These are phyloP conservation scores for Aspergillus egyptiacus DNA, from an alignment of 495 filamentous ascomycete genomes.

Conservation along the genomic window DNA sequence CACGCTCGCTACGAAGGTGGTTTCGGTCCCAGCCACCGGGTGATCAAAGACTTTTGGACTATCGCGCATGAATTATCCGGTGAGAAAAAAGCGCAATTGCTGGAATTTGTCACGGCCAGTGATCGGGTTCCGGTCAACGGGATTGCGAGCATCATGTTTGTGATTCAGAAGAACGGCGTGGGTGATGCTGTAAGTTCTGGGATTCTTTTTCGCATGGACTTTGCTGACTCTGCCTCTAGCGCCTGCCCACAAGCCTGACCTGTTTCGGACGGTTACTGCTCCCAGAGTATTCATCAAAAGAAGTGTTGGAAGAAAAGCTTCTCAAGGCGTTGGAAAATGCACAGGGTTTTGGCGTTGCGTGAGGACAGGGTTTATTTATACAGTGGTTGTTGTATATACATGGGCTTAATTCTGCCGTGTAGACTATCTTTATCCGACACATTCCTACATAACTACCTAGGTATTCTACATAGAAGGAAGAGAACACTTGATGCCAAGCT, in stretches of 20 bases:
- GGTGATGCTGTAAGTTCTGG: constrained; percentile 45
- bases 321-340: constrained; percentile 78
- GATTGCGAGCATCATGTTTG: constrained; percentile 70
- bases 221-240: constrained; percentile 28
- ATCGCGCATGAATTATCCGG: constrained; percentile 60
- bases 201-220: neutral
- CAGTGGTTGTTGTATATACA: constrained; percentile 10
- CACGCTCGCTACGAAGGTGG: constrained; percentile 71
- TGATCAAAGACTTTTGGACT: constrained; percentile 76
- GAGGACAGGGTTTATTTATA: no score
- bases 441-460: neutral
- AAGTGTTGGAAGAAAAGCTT: constrained; percentile 67
- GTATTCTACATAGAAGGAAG: neutral
- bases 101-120: constrained; percentile 94
- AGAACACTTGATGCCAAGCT: neutral
- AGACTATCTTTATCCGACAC: neutral
- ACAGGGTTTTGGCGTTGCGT: constrained; percentile 82
- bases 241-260: constrained; percentile 76
- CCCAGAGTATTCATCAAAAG: constrained; percentile 69
- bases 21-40: constrained; percentile 59
- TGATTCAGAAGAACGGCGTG: constrained; percentile 71
- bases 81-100: constrained; percentile 61
- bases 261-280: constrained; percentile 84
- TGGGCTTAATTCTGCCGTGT: neutral
- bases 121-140: constrained; percentile 86